Evolutionary conservation across 208 protist genomes (phyloP), one percentile per base, ranked within the genome.

Genomic region (Acanthamoeba quina): DNA sequence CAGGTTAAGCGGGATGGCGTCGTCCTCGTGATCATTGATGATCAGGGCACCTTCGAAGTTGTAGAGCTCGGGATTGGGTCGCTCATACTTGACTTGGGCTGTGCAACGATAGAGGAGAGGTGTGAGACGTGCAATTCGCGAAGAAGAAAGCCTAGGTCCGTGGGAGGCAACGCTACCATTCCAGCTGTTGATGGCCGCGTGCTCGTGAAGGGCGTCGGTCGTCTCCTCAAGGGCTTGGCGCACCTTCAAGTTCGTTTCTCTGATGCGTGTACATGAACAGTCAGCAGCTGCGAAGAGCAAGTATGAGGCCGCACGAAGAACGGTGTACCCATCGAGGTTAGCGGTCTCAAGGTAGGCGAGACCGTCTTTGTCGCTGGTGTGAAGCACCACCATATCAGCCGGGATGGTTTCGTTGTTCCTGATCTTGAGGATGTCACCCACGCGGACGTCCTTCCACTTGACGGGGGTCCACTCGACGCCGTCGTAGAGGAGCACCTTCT

Each of bases 301-400:
- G 60, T 13, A 90, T 52, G 24, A 31, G 44, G 21, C 10, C 15
- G n/a, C n/a, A 5, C 15, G 10, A 13, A 21, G 54, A 60, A 11
- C 76, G 29, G 6, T 21, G 7, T 66, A 94, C 94, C 97, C 97
- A 89, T 98, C 97, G 19, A 98, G 74, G 58, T 97, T 97, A 17
- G 96, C 83, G 26, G 97, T 98, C 64, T 98, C 97, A 31, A 98
- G 64, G 74, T 95, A 98, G 70, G 95, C 96, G 1, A 95, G 56
- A 19, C 94, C 95, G 29, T 96, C 56, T 60, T 89, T 64, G 41
- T 96, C 95, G 56, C 64, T 93, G 10, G 93, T 92, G 56, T 93
- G 78, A 19, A 97, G 54, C 26, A 97, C 17, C 4, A 96, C 34
- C n/a, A 96, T 41, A 92, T 97, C 96, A 0, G 95, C 94, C 11